These are phyloP conservation scores for Acer campestre DNA, from an alignment of 345 rosid species.

Conservation along the genomic window DNA sequence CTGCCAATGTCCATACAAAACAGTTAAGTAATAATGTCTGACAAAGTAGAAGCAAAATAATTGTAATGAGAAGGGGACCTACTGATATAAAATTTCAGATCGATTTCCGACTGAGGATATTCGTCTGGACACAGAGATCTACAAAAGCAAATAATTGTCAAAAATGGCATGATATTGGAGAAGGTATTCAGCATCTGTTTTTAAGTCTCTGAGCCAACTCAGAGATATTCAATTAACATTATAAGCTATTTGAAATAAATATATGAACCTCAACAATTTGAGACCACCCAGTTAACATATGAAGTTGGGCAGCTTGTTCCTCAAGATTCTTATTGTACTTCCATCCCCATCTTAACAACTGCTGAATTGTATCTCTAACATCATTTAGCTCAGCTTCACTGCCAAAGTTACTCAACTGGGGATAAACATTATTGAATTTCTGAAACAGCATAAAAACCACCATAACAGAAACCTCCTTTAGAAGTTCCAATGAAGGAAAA, in stretches of 20 bases:
- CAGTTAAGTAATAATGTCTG: slow-evolving; percentile 24
- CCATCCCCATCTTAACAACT: slow-evolving; percentile 95
- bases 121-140: slow-evolving; percentile 87
- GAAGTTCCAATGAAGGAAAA: slow-evolving; percentile 16
- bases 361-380: slow-evolving; percentile 76
- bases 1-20: slow-evolving; percentile 48
- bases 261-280: slow-evolving; percentile 80
- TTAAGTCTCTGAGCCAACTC: background rate
- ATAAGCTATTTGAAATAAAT: slow-evolving; percentile 18
- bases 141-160: slow-evolving; percentile 15
- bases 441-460: slow-evolving; percentile 33
- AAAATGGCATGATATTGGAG: slow-evolving; percentile 17
- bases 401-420: slow-evolving; percentile 58
- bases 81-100: slow-evolving; percentile 84
- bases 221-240: background rate
- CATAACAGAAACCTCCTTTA: slow-evolving; percentile 13
- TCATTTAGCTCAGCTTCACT: slow-evolving; percentile 79
- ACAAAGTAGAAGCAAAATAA: slow-evolving; percentile 15
- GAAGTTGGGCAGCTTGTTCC: slow-evolving; percentile 98
- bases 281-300: slow-evolving; percentile 96
- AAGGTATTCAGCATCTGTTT: background rate
- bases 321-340: slow-evolving; percentile 90
- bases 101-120: slow-evolving; percentile 68
- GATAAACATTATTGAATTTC: slow-evolving; percentile 70
- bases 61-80: slow-evolving; percentile 29